Evolutionary conservation across 2,329 filamentous ascomycete genomes (phyloP).

Genomic region (Pseudocercospora fuligena): DNA sequence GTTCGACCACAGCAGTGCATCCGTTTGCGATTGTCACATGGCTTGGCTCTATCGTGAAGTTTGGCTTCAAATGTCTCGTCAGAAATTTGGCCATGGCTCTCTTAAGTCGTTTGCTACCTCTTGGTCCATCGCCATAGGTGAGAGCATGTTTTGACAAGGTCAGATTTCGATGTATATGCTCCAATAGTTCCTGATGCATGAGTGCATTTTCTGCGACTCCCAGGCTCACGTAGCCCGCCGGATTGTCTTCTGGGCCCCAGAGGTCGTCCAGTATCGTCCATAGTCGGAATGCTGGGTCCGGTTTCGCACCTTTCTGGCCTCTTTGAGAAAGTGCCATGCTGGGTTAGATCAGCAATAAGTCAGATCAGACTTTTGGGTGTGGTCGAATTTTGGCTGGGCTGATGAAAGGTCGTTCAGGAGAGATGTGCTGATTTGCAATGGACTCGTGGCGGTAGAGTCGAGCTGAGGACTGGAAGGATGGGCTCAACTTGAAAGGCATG

Average conservation of each 20-base stretch:
- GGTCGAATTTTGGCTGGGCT: too few relatives aligned
- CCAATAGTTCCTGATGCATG: not conserved
- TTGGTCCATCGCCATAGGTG: not conserved
- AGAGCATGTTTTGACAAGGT: not conserved
- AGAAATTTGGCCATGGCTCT: not conserved
- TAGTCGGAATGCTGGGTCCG: not conserved
- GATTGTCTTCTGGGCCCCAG: not conserved
- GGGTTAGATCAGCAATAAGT: too few relatives aligned
- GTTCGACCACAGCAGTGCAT: not conserved
- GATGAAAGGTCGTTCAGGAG: too few relatives aligned
- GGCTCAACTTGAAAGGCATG: too few relatives aligned
- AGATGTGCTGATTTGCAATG: too few relatives aligned
- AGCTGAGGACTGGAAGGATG: too few relatives aligned
- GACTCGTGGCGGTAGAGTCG: too few relatives aligned
- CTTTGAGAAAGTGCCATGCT: not conserved
- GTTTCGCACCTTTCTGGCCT: not conserved
- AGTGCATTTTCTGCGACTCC: not conserved
- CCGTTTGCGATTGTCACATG: not conserved
- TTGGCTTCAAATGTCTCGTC: not conserved
- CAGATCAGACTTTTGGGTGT: too few relatives aligned
- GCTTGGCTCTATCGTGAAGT: not conserved
- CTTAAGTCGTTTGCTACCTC: not conserved
- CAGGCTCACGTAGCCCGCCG: not conserved
- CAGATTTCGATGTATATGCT: not conserved
- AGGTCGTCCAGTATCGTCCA: not conserved